phyloP scores from a whole-genome alignment of 164 flowering plant genomes.

The Aristolochia fimbriata region DNA sequence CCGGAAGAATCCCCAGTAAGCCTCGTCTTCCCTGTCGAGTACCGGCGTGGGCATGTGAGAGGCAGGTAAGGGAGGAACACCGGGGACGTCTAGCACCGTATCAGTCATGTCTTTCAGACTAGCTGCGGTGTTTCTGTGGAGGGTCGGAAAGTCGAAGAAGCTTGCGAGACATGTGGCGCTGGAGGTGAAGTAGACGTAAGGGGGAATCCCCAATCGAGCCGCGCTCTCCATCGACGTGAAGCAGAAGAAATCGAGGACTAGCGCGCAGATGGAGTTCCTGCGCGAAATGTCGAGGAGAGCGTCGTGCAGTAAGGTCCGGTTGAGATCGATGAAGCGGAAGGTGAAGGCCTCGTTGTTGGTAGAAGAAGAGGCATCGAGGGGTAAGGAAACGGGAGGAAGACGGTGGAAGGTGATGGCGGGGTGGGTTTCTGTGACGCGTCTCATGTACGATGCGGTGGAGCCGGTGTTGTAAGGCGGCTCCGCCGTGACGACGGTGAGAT shows the following conservation, averaged over 20 bases:
- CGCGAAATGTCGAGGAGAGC: constrained; percentile 24
- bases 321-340: constrained; percentile 19
- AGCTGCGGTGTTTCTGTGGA: constrained; percentile 10
- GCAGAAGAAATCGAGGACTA: constrained; percentile 40
- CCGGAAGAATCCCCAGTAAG: constrained; percentile 13
- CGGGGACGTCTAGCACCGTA: constrained; percentile 24
- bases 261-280: no score
- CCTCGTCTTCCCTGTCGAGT: constrained; percentile 15
- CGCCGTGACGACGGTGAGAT: constrained; percentile 22
- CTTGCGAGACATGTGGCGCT: constrained; percentile 14
- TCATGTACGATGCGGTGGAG: constrained; percentile 27
- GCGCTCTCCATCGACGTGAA: constrained; percentile 11
- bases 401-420: no score
- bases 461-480: constrained; percentile 17
- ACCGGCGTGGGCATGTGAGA: constrained; percentile 18
- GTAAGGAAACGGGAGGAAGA: constrained; percentile 37
- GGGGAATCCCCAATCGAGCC: constrained; percentile 23
- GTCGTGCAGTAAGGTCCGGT: constrained; percentile 19
- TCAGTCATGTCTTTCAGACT: constrained; percentile 16
- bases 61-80: constrained; percentile 26
- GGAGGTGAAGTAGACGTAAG: constrained; percentile 31
- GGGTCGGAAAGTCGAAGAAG: constrained; percentile 20
- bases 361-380: constrained; percentile 7
- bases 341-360: constrained; percentile 1
- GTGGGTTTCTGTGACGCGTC: constrained; percentile 20